phyloP scores from a whole-genome alignment of 2,329 filamentous ascomycete species.

The Penicillium fuscoglaucum region DNA sequence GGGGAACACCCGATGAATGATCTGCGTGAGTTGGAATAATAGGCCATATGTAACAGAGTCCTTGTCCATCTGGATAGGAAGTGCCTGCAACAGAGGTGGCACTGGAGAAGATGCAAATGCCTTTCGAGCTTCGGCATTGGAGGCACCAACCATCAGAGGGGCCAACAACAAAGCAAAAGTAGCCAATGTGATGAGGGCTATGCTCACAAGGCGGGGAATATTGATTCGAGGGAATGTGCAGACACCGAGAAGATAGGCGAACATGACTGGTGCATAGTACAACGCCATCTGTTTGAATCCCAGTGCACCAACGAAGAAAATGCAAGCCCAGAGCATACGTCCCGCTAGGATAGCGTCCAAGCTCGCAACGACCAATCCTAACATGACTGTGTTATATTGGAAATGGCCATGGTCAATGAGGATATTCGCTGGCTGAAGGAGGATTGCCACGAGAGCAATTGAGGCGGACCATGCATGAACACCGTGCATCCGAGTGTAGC shows the following conservation, averaged over 20 bases:
- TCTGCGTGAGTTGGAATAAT: conserved; percentile 76
- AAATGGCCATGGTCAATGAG: conserved; percentile 95
- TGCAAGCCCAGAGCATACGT: conserved; percentile 79
- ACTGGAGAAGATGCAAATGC: conserved; percentile 63
- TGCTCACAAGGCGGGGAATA: conserved; percentile 67
- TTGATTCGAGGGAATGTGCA: conserved; percentile 76
- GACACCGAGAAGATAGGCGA: conserved; percentile 84
- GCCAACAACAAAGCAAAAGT: conserved; percentile 75
- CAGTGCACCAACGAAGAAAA: conserved; percentile 92
- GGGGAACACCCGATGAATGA: conserved; percentile 90
- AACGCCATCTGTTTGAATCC: conserved; percentile 99
- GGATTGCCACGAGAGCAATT: conserved; percentile 81
- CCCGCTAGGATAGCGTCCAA: conserved; percentile 87
- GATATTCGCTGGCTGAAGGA: conserved; percentile 88
- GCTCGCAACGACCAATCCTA: conserved; percentile 81
- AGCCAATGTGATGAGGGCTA: conserved; percentile 69
- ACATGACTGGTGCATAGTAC: conserved; percentile 92
- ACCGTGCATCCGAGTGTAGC: conserved; percentile 72
- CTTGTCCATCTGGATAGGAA: conserved; percentile 61
- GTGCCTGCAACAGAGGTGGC: conserved; percentile 58
- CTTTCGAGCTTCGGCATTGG: conserved; percentile 68
- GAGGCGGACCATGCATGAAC: conserved; percentile 80
- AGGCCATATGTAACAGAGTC: conserved; percentile 71
- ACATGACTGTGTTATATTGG: conserved; percentile 98
- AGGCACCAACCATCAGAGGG: conserved; percentile 70